phyloP scores from a whole-genome alignment of 2,329 filamentous ascomycete genomes.

The Ophioceras dolichostomum region DNA sequence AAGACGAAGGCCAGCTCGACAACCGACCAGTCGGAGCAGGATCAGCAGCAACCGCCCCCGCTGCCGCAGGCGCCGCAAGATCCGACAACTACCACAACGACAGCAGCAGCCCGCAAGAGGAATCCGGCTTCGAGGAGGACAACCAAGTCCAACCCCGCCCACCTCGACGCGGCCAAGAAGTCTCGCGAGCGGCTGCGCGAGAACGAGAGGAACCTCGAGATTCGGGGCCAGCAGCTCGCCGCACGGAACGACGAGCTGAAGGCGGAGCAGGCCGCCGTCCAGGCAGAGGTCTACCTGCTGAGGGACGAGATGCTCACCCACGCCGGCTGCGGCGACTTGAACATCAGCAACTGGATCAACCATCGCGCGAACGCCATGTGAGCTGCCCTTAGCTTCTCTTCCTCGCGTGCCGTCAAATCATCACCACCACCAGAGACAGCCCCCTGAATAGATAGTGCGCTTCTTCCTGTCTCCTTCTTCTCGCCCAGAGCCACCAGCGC shows the following conservation, averaged over 20 bases:
- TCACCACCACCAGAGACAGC: too few species aligned
- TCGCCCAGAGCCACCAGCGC: too few species aligned
- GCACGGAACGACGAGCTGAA: background rate
- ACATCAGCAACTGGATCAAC: slow-evolving; percentile 3
- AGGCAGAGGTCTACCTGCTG: background rate
- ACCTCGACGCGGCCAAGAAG: slow-evolving; percentile 1
- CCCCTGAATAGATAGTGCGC: too few species aligned
- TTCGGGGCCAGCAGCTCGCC: background rate
- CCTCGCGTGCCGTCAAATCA: background rate
- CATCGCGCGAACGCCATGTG: background rate
- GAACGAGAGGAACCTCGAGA: slow-evolving; percentile 1
- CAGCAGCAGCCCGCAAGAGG: background rate
- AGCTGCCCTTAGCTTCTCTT: background rate
- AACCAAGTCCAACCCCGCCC: background rate
- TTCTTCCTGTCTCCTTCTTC: background rate
- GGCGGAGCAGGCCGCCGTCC: background rate
- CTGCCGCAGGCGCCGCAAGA: background rate
- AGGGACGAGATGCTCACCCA: background rate
- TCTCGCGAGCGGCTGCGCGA: slow-evolving; percentile 1
- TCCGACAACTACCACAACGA: background rate
- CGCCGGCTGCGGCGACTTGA: background rate
- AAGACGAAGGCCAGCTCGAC: background rate
- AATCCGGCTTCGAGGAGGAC: background rate
- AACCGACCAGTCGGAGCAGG: background rate
- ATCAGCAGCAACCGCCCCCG: too few species aligned